Conservation (phyloP, 116 monocot species). For the Papilionanthe hybrid region DNA sequence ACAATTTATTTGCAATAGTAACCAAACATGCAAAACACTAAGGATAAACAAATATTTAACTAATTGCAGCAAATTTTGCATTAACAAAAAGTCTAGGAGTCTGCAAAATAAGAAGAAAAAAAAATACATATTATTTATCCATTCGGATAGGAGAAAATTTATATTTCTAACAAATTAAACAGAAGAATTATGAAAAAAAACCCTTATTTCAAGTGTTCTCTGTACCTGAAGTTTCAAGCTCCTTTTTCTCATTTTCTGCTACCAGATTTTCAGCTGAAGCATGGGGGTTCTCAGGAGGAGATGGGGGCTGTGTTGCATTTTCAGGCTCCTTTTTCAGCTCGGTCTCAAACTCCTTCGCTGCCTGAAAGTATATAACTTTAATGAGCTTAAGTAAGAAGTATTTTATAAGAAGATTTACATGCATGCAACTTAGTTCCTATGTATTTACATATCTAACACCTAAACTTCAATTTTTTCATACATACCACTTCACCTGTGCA, state of each 20-base stretch:
- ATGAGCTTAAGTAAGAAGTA: no score
- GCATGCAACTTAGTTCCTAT: no score
- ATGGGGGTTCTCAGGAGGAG: constrained; percentile 14
- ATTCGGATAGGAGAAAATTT: not conserved
- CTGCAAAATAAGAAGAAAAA: not conserved
- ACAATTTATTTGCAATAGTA: not conserved
- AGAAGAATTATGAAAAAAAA: no score
- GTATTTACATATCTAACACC: no score
- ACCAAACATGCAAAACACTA: not conserved
- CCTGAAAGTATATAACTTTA: constrained; percentile 22
- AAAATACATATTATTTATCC: not conserved
- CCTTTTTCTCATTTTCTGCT: constrained; percentile 20
- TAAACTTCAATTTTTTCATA: no score
- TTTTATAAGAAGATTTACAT: not conserved
- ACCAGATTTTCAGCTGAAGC: constrained; percentile 9
- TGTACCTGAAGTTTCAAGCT: constrained; percentile 30
- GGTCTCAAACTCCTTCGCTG: constrained; percentile 51
- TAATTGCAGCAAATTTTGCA: not conserved
- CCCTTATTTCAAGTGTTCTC: constrained; percentile 23
- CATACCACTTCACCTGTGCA: no score
- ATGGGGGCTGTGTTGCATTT: constrained; percentile 13
- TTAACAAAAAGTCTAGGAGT: not conserved
- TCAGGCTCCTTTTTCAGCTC: constrained; percentile 39
- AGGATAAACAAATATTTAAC: not conserved
- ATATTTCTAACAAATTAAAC: not conserved